Conservation (phyloP, 306 rosid genomes). For the Psophocarpus tetragonolobus region DNA sequence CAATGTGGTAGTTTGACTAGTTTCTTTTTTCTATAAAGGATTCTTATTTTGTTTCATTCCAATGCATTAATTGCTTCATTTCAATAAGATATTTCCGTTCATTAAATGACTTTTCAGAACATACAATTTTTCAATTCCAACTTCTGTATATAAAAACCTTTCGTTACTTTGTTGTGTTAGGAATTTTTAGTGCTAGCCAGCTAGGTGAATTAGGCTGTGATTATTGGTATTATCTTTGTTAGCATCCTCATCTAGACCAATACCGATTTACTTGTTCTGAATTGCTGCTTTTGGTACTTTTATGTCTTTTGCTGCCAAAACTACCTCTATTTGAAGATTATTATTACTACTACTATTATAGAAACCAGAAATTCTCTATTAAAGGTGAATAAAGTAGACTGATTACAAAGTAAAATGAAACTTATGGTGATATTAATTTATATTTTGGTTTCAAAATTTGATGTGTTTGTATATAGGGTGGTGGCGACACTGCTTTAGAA, state of each 20-base stretch:
- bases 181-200: constrained; percentile 14
- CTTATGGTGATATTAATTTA: not conserved
- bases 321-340: not conserved
- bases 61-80: not conserved
- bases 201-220: constrained; percentile 12
- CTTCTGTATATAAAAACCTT: not conserved
- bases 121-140: not conserved
- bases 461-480: constrained; percentile 8
- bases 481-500: constrained; percentile 20
- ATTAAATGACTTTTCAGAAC: not conserved
- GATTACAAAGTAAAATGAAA: not conserved
- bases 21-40: not conserved
- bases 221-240: constrained; percentile 4
- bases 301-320: constrained; percentile 26
- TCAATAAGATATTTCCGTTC: not conserved
- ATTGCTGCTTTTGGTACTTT: constrained; percentile 1
- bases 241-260: not conserved
- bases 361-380: not conserved
- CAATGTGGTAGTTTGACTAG: not conserved
- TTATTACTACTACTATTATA: not conserved
- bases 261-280: constrained; percentile 9
- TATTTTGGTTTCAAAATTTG: constrained; percentile 19
- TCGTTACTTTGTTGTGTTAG: constrained; percentile 9
- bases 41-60: constrained; percentile 24
- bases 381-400: not conserved